phyloP scores from a whole-genome alignment of 164 flowering plant genomes.

The Tinospora cordifolia region DNA sequence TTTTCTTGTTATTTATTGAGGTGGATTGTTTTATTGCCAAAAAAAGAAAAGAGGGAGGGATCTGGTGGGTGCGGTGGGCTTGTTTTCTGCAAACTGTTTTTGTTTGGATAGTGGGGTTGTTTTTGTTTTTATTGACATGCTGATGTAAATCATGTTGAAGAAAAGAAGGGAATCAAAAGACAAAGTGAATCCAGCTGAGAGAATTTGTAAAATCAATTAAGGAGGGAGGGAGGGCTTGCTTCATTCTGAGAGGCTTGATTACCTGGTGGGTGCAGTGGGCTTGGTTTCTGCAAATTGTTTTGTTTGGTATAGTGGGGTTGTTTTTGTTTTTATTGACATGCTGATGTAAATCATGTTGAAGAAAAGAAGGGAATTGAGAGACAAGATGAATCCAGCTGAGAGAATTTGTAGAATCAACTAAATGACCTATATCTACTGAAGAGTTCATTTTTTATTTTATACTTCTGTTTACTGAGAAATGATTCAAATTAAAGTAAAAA shows the following conservation, averaged over 20 bases:
- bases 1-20: not conserved
- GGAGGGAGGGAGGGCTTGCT: too few species aligned
- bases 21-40: not conserved
- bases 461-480: too few species aligned
- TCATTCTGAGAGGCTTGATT: too few species aligned
- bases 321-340: not conserved
- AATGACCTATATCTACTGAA: not conserved
- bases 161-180: not conserved
- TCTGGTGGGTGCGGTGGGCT: too few species aligned
- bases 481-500: not conserved
- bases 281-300: not conserved
- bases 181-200: not conserved
- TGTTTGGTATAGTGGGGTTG: not conserved
- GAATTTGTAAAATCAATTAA: not conserved
- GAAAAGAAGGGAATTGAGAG: not conserved
- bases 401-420: not conserved
- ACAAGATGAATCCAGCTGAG: not conserved
- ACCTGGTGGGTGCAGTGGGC: too few species aligned
- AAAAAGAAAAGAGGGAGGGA: too few species aligned
- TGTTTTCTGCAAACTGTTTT: not conserved
- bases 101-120: not conserved
- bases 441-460: not conserved
- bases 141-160: too few species aligned
- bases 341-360: too few species aligned
- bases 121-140: not conserved